These are phyloP conservation scores for Lasiodiplodia theobromae DNA, from an alignment of 2,329 filamentous ascomycete species.

Conservation along the genomic window DNA sequence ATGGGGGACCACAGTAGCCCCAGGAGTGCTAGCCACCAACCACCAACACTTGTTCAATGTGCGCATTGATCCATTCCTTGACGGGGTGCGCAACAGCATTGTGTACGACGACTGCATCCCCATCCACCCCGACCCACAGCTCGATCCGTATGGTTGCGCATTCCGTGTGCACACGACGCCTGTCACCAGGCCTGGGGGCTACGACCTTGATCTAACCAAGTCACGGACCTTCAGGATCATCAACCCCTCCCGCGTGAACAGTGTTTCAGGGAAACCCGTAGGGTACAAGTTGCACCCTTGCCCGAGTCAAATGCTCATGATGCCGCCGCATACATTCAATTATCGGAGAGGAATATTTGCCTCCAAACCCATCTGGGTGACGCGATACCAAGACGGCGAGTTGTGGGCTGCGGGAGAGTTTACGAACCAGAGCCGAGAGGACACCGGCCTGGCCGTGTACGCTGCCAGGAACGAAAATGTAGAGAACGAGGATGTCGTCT, in stretches of 20 bases:
- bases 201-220: constrained; percentile 61
- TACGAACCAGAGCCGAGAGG: constrained; percentile 55
- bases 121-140: constrained; percentile 57
- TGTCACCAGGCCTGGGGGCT: constrained; percentile 55
- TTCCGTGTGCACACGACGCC: constrained; percentile 62
- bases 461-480: constrained; percentile 52
- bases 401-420: constrained; percentile 58
- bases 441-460: constrained; percentile 54
- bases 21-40: constrained; percentile 70
- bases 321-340: constrained; percentile 54
- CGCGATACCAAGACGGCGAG: constrained; percentile 60
- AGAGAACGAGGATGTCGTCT: constrained; percentile 56
- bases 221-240: constrained; percentile 64
- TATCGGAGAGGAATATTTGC: constrained; percentile 57
- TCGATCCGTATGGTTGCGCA: constrained; percentile 68
- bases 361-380: constrained; percentile 62
- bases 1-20: constrained; percentile 69
- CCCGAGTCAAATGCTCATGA: constrained; percentile 59
- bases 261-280: constrained; percentile 53
- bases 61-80: constrained; percentile 70
- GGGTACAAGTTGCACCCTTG: constrained; percentile 58
- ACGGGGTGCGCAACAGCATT: constrained; percentile 62
- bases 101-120: constrained; percentile 62
- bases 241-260: constrained; percentile 56
- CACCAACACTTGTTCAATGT: constrained; percentile 74